Conservation (phyloP, 345 rosid species). For the Sonneratia alba region DNA sequence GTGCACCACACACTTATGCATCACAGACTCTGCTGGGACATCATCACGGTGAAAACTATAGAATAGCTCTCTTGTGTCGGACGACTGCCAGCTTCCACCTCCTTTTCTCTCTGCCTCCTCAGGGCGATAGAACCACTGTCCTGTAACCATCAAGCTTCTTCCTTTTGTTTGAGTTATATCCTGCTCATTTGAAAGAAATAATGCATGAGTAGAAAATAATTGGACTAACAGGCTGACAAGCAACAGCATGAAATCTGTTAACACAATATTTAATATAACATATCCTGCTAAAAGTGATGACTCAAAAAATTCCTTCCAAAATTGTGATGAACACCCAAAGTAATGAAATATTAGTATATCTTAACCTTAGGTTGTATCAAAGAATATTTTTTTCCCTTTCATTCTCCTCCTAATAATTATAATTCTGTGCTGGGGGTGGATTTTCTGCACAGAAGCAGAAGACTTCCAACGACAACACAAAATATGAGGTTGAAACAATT, state of each 20-base stretch:
- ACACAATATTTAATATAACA: background rate
- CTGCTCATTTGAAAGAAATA: constrained; percentile 23
- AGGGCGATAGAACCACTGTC: constrained; percentile 99
- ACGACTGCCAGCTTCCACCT: constrained; percentile 86
- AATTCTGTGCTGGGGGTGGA: background rate
- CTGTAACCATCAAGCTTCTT: constrained; percentile 69
- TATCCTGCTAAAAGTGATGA: background rate
- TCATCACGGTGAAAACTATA: constrained; percentile 95
- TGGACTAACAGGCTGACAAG: background rate
- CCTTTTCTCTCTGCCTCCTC: constrained; percentile 93
- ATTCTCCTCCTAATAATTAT: background rate
- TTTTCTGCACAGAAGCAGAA: background rate
- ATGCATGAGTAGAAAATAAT: background rate
- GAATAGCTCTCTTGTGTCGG: constrained; percentile 79
- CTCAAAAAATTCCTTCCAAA: background rate
- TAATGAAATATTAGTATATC: background rate
- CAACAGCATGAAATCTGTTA: background rate
- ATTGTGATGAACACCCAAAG: background rate
- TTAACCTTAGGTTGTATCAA: background rate
- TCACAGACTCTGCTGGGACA: constrained; percentile 93
- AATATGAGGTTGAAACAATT: constrained; percentile 5
- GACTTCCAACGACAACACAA: background rate
- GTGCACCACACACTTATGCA: constrained; percentile 96
- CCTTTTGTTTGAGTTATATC: constrained; percentile 59
- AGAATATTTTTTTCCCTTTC: background rate